Evolutionary conservation across 176 grass and related monocot species (phyloP).

Genomic region (Chrysopogon serrulatus): DNA sequence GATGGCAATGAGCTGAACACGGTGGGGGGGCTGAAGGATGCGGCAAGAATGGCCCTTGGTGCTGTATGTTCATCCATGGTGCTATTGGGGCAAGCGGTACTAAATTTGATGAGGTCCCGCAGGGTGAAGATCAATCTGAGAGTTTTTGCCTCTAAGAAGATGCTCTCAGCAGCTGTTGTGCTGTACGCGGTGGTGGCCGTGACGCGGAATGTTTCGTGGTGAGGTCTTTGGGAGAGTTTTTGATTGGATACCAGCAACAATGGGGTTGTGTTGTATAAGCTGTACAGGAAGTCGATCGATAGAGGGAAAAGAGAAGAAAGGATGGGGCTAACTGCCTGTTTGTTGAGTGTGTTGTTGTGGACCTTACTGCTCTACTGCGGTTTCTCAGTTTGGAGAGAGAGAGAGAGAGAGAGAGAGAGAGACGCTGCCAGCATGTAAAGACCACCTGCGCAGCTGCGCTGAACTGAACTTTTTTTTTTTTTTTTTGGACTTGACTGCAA

Average conservation of each 20-base stretch:
- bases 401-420: too few species aligned
- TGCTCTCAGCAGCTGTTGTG: constrained; percentile 23
- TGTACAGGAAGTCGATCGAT: constrained; percentile 14
- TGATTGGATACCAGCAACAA: not conserved
- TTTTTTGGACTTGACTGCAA: too few species aligned
- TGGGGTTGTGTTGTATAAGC: not conserved
- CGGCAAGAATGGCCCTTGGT: constrained; percentile 27
- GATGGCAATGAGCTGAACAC: constrained; percentile 33
- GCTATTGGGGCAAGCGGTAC: constrained; percentile 36
- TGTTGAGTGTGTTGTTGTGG: not conserved
- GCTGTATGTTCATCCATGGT: constrained; percentile 44
- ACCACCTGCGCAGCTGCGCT: too few species aligned
- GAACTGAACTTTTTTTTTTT: too few species aligned
- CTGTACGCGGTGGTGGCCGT: constrained; percentile 26
- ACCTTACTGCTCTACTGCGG: not conserved
- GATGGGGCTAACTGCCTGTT: not conserved
- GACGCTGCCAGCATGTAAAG: too few species aligned
- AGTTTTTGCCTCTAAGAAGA: constrained; percentile 69
- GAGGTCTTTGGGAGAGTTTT: not conserved
- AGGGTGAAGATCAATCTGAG: constrained; percentile 74
- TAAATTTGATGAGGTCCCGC: constrained; percentile 58
- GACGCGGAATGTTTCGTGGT: constrained; percentile 15
- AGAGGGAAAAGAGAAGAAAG: not conserved
- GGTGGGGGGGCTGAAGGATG: constrained; percentile 52
- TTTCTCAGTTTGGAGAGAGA: too few species aligned